Evolutionary conservation across 257 asterid species (phyloP), one percentile per base, ranked within the genome.

Genomic region (Jaltomata sinuosa): DNA sequence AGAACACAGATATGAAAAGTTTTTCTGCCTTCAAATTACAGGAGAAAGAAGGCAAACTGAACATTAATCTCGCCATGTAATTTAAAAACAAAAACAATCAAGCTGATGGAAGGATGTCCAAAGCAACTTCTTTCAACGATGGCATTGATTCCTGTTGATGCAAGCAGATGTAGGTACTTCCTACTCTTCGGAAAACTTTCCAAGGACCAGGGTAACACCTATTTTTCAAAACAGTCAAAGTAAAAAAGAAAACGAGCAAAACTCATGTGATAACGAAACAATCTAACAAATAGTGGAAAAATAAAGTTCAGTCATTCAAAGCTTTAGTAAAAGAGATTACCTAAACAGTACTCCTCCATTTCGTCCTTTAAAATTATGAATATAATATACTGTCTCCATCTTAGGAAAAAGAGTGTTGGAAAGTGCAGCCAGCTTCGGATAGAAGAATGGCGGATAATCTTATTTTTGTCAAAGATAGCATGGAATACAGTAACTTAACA

Each of bases 391-490:
- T 4, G 94, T 92, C 91, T 96, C 98, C 97, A 94, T 89, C 88
- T 93, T 89, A 3, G 98, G 99, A 45, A 96, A 88, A 11, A 96
- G 83, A 45, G 94, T 91, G 11, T 85, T 88, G 38, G 92, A 14
- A 38, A 96, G 96, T 52, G 93, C 98, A 87, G 92, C 99, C 87
- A 94, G 90, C 87, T 96, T 96, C 22, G 98, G 99, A 80, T 96
- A 96, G 91, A 94, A 96, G 89, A 96, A 94, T 27, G 96, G 88
- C 0, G 99, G 99, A 89, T 96, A 94, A 85, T 96, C 99, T 96
- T 82, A 50, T 54, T 10, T 11, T 65, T 62, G 91, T 89, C 81
- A 87, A 64, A 84, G 88, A 88, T 52, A 87, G 40, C 81, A 76
- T 9, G 61, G 31, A 22, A 72, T 72, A 12, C 55, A 72, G 22